Evolutionary conservation across 2,329 filamentous ascomycete genomes (phyloP).

Genomic region (Pseudogymnoascus sp.): DNA sequence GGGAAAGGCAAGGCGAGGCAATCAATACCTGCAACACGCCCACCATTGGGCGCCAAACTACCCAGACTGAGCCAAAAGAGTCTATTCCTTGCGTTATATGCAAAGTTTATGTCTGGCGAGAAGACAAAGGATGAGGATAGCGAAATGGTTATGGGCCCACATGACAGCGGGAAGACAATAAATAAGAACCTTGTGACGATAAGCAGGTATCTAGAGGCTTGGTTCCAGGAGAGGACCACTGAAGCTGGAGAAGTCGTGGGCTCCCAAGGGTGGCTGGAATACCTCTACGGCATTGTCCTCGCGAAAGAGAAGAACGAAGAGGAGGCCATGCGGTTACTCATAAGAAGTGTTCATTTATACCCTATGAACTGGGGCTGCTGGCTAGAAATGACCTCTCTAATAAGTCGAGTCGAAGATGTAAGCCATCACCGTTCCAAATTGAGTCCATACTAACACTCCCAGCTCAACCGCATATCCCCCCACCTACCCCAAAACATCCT

Average conservation of each 20-base stretch:
- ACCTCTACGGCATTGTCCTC: conserved; percentile 83
- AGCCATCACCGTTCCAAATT: conserved; percentile 24
- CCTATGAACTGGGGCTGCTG: conserved; percentile 97
- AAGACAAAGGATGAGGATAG: conserved; percentile 94
- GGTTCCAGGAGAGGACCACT: conserved; percentile 60
- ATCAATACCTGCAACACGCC: conserved; percentile 8
- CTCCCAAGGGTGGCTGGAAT: conserved; percentile 90
- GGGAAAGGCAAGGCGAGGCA: conserved; percentile 54
- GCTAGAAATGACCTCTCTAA: conserved; percentile 79
- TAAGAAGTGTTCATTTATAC: conserved; percentile 79
- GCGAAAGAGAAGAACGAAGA: conserved; percentile 85
- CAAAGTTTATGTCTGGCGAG: conserved; percentile 87
- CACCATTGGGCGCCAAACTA: conserved; percentile 25
- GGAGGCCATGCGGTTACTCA: conserved; percentile 76
- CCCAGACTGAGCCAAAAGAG: conserved; percentile 77
- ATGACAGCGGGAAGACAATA: conserved; percentile 72
- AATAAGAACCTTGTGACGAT: conserved; percentile 81
- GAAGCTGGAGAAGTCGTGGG: conserved; percentile 51
- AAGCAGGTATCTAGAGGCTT: conserved; percentile 67
- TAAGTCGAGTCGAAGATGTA: conserved; percentile 75
- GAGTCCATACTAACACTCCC: conserved; percentile 24
- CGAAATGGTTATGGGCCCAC: conserved; percentile 92
- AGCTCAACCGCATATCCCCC: conserved; percentile 64
- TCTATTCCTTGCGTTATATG: conserved; percentile 84
- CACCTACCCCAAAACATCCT: conserved; percentile 84